These are phyloP conservation scores for Sonneratia caseolaris DNA, from an alignment of 345 rosid species.

Conservation along the genomic window DNA sequence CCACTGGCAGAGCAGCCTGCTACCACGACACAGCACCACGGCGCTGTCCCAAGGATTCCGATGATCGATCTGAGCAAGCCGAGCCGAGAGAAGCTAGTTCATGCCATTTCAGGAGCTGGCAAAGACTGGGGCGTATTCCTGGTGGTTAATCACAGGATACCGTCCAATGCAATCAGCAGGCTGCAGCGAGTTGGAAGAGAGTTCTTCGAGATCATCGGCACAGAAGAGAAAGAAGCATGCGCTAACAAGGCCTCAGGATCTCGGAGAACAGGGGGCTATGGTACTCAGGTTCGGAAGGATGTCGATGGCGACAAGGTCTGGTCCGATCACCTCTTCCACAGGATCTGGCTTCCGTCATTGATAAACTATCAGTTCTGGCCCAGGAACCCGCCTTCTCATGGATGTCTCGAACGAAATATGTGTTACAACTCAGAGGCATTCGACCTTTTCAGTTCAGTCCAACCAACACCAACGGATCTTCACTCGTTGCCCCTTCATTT, in stretches of 20 bases:
- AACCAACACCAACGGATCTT: too few species aligned
- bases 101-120: conserved; percentile 25
- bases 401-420: conserved; percentile 3
- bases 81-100: conserved; percentile 17
- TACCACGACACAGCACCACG: conserved; percentile 38
- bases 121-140: conserved; percentile 59
- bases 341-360: conserved; percentile 56
- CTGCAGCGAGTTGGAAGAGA: conserved; percentile 46
- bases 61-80: conserved; percentile 31
- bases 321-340: conserved; percentile 81
- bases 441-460: too few species aligned
- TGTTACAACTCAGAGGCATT: too few species aligned
- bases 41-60: conserved; percentile 38
- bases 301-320: conserved; percentile 50
- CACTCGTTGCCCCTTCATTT: too few species aligned
- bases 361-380: conserved; percentile 74
- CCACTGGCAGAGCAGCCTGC: conserved; percentile 64
- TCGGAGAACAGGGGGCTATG: conserved; percentile 53
- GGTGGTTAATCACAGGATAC: conserved; percentile 53
- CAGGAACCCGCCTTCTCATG: conserved; percentile 51
- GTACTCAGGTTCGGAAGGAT: conserved; percentile 43
- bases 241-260: conserved; percentile 34
- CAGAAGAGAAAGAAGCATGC: conserved; percentile 45
- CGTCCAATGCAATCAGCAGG: conserved; percentile 27
- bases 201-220: conserved; percentile 57